These are phyloP conservation scores for Agaricus subrufescens DNA, from an alignment of 768 basidiomycete genomes.

Conservation along the genomic window DNA sequence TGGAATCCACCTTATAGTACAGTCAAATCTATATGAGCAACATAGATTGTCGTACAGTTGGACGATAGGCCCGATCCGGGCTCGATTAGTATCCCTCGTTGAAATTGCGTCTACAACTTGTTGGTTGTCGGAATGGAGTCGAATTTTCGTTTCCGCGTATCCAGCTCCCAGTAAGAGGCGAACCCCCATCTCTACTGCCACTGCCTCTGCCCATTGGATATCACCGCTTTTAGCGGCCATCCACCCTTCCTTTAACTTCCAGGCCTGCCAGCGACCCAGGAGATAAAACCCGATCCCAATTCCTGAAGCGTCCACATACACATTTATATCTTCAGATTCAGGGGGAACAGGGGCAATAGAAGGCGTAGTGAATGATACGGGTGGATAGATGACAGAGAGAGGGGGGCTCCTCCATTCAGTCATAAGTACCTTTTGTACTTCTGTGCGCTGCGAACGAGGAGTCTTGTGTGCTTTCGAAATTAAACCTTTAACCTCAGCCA, in stretches of 20 bases:
- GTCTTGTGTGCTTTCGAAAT: conserved; percentile 17
- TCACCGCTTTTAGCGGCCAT: conserved; percentile 17
- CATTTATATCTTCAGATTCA: conserved; percentile 8
- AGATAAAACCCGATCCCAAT: conserved; percentile 38
- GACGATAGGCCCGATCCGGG: conserved; percentile 24
- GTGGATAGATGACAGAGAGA: not conserved
- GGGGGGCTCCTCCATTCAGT: conserved; percentile 12
- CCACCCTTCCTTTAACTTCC: conserved; percentile 30
- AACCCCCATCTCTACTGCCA: conserved; percentile 37
- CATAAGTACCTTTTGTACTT: conserved; percentile 18
- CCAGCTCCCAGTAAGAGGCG: conserved; percentile 22
- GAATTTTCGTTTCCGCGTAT: conserved; percentile 17
- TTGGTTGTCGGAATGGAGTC: conserved; percentile 35
- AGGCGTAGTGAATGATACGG: not conserved
- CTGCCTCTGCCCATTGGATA: conserved; percentile 43
- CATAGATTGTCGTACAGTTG: conserved; percentile 20
- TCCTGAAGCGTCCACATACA: conserved; percentile 38
- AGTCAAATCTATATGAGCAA: conserved; percentile 15
- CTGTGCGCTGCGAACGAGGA: conserved; percentile 11
- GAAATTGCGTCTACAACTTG: conserved; percentile 32
- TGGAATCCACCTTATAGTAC: conserved; percentile 24
- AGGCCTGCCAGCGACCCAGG: conserved; percentile 31
- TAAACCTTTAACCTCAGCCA: conserved; percentile 12
- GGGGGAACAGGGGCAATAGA: not conserved
- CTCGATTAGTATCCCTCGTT: conserved; percentile 17